Conservation (phyloP, 371 early-diverging fungal genomes). For the Choanephora cucurbitarum region DNA sequence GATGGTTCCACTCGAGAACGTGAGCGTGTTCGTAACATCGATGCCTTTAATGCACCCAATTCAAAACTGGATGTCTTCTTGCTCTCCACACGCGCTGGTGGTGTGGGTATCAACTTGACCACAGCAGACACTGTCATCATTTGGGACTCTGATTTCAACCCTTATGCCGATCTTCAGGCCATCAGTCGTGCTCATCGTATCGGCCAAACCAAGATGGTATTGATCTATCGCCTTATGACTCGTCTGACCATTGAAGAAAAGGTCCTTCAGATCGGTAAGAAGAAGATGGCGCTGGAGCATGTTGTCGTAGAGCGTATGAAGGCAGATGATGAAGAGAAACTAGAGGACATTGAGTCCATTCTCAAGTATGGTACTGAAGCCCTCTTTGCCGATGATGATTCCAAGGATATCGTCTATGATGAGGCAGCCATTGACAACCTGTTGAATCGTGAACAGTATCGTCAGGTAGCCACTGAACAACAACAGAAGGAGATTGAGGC, state of each 20-base stretch:
- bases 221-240: slow-evolving; percentile 86
- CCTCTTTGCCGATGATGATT: slow-evolving; percentile 72
- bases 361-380: slow-evolving; percentile 80
- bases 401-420: slow-evolving; percentile 60
- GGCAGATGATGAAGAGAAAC: slow-evolving; percentile 53
- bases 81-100: slow-evolving; percentile 89
- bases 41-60: slow-evolving; percentile 77
- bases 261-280: slow-evolving; percentile 82
- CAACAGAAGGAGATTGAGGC: slow-evolving; percentile 25
- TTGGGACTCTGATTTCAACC: slow-evolving; percentile 95
- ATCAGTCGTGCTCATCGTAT: slow-evolving; percentile 93
- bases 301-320: slow-evolving; percentile 83
- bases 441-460: slow-evolving; percentile 59
- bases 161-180: slow-evolving; percentile 91
- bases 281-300: slow-evolving; percentile 86
- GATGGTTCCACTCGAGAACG: slow-evolving; percentile 77
- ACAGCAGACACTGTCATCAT: slow-evolving; percentile 94
- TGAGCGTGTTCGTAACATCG: slow-evolving; percentile 76
- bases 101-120: slow-evolving; percentile 93
- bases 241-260: slow-evolving; percentile 70
- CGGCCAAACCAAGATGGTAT: slow-evolving; percentile 90
- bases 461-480: slow-evolving; percentile 13
- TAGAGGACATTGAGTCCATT: slow-evolving; percentile 68
- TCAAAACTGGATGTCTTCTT: slow-evolving; percentile 81
- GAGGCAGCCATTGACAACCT: slow-evolving; percentile 59